A percentile compares a stretch with the other conserved stretches of the same genome.
These are phyloP conservation scores for Alternaria dauci DNA, from an alignment of 2,329 filamentous ascomycete genomes.

Conservation along the genomic window DNA sequence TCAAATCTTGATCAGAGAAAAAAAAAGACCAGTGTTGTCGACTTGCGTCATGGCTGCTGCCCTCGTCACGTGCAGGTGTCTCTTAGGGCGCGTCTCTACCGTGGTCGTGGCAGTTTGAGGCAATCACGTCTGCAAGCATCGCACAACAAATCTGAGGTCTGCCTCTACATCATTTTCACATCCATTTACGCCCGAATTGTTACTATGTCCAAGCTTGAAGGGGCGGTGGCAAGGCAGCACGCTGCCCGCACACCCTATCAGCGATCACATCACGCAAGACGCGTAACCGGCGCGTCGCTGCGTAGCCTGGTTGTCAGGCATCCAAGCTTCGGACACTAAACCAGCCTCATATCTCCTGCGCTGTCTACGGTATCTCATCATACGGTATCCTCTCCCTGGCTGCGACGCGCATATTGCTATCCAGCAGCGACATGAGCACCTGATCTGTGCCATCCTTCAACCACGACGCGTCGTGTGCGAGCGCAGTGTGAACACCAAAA, in stretches of 20 bases:
- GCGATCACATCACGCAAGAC: not conserved
- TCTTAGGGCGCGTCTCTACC: not conserved
- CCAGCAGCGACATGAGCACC: constrained; percentile 43
- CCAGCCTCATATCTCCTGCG: not conserved
- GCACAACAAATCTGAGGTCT: not conserved
- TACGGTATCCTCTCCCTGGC: constrained; percentile 32
- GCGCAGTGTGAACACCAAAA: constrained; percentile 36
- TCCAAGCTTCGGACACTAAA: not conserved
- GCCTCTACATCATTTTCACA: not conserved
- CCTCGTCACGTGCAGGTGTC: not conserved
- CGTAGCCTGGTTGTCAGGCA: not conserved
- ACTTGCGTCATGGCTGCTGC: too few species aligned
- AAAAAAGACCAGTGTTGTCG: not conserved
- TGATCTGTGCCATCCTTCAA: constrained; percentile 34
- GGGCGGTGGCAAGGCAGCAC: not conserved
- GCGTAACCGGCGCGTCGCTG: not conserved
- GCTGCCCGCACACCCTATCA: not conserved
- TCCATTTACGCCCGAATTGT: not conserved
- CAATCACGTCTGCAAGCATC: not conserved
- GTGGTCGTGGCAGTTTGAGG: not conserved
- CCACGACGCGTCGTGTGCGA: constrained; percentile 45
- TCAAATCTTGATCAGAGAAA: too few species aligned
- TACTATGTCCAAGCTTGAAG: not conserved
- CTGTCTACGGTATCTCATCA: constrained; percentile 14
- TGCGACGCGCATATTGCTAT: constrained; percentile 35